phyloP scores from a whole-genome alignment of 148 eudicot genomes.

The Gaultheria prostrata region DNA sequence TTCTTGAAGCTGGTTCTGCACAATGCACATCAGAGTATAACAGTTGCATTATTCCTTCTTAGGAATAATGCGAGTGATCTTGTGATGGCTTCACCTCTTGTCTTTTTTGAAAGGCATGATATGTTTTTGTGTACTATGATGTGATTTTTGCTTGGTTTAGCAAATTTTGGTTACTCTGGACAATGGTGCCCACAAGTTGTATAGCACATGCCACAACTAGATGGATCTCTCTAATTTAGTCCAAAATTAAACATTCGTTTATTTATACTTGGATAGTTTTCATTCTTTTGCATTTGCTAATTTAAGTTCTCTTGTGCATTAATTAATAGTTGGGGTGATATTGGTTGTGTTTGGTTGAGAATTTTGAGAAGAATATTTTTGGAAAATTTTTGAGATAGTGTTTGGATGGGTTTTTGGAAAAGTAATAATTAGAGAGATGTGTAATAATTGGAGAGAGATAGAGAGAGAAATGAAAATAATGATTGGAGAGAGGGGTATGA shows the following conservation, averaged over 20 bases:
- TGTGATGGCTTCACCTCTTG: background rate
- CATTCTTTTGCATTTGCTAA: background rate
- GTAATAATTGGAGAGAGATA: no score
- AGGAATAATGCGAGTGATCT: background rate
- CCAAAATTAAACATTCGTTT: background rate
- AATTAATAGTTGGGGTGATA: background rate
- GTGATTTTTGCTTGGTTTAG: background rate
- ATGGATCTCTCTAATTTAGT: background rate
- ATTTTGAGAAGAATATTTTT: no score
- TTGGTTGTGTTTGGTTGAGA: no score
- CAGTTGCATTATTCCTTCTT: background rate
- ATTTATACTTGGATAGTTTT: background rate
- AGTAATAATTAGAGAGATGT: no score
- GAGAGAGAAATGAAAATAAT: no score
- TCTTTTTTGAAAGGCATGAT: background rate
- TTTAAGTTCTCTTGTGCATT: background rate
- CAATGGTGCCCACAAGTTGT: background rate
- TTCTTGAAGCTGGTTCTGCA: conserved; percentile 4
- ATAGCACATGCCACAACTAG: background rate
- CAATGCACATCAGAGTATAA: background rate
- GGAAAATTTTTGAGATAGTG: no score
- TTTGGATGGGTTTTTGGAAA: no score
- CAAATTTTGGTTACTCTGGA: background rate
- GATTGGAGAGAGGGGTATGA: no score
- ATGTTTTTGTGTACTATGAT: background rate